Evolutionary conservation across 2,329 filamentous ascomycete genomes (phyloP).

Genomic region (Aspergillus tanneri): DNA sequence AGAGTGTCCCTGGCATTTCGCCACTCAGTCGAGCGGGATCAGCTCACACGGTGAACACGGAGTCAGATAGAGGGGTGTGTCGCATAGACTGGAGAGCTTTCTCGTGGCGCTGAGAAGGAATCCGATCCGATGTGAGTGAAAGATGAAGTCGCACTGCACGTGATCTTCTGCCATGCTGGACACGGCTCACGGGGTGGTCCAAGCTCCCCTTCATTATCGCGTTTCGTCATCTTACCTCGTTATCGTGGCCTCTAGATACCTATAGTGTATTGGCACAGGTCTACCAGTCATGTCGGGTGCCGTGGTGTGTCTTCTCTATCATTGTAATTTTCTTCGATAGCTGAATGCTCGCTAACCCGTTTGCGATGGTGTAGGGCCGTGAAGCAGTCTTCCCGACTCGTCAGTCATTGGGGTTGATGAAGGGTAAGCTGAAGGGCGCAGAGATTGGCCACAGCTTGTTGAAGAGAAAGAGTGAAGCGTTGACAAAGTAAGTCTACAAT

Average conservation of each 20-base stretch:
- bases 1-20: conserved; percentile 52
- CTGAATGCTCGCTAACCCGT: conserved; percentile 14
- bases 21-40: conserved; percentile 42
- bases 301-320: conserved; percentile 29
- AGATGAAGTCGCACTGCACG: conserved; percentile 33
- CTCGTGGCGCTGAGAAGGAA: conserved; percentile 20
- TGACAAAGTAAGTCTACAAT: conserved; percentile 74
- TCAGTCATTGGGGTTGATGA: conserved; percentile 95
- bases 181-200: conserved; percentile 17
- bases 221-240: conserved; percentile 28
- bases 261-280: conserved; percentile 5
- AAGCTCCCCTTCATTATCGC: conserved; percentile 25
- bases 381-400: conserved; percentile 97
- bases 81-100: conserved; percentile 30
- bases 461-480: conserved; percentile 95
- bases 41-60: conserved; percentile 32
- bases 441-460: conserved; percentile 89
- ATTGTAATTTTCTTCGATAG: neutral
- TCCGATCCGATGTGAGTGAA: conserved; percentile 13
- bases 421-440: conserved; percentile 92
- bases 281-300: conserved; percentile 32
- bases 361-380: conserved; percentile 64
- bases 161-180: conserved; percentile 25
- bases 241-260: conserved; percentile 18
- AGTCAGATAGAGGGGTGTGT: conserved; percentile 23